phyloP scores from a whole-genome alignment of 228 moss, liverwort and hornwort genomes.

The Sphagnum fallax region DNA sequence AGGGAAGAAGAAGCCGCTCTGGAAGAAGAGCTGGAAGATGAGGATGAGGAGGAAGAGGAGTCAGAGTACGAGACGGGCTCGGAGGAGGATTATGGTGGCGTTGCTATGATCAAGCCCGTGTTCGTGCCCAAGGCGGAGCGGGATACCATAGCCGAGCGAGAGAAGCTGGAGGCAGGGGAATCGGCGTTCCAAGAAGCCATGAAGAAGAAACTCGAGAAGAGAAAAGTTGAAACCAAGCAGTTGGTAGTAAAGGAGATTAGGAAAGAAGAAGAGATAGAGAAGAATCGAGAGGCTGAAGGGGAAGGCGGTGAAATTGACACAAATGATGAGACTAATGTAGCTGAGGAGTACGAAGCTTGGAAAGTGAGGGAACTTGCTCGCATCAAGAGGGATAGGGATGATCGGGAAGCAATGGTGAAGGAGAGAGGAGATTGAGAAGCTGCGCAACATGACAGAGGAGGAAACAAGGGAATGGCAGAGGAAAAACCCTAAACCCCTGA shows the following conservation, averaged over 20 bases:
- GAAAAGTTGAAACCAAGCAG: slow-evolving; percentile 90
- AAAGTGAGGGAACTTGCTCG: slow-evolving; percentile 92
- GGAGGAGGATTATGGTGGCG: slow-evolving; percentile 89
- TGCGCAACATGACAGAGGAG: slow-evolving; percentile 95
- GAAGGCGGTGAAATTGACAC: slow-evolving; percentile 93
- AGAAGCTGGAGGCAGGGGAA: slow-evolving; percentile 91
- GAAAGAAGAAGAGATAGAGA: slow-evolving; percentile 94
- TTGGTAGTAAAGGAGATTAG: slow-evolving; percentile 85
- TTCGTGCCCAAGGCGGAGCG: slow-evolving; percentile 96
- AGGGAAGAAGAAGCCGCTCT: slow-evolving; percentile 73
- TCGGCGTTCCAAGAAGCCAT: slow-evolving; percentile 67
- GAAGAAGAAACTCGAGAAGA: slow-evolving; percentile 92
- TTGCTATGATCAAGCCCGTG: slow-evolving; percentile 95
- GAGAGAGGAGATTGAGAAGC: slow-evolving; percentile 91
- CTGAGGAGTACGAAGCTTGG: slow-evolving; percentile 96
- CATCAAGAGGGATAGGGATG: slow-evolving; percentile 94
- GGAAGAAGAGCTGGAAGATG: slow-evolving; percentile 91
- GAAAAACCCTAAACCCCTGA: slow-evolving; percentile 86
- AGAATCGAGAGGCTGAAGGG: slow-evolving; percentile 80
- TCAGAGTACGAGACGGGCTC: slow-evolving; percentile 97
- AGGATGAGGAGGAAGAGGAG: slow-evolving; percentile 85
- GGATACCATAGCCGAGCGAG: slow-evolving; percentile 88
- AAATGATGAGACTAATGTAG: slow-evolving; percentile 92
- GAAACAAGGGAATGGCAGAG: slow-evolving; percentile 95
- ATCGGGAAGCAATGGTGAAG: slow-evolving; percentile 79